Base-by-base conservation (phyloP, 176 grass and related monocot species). In the Carex cristatella region DNA sequence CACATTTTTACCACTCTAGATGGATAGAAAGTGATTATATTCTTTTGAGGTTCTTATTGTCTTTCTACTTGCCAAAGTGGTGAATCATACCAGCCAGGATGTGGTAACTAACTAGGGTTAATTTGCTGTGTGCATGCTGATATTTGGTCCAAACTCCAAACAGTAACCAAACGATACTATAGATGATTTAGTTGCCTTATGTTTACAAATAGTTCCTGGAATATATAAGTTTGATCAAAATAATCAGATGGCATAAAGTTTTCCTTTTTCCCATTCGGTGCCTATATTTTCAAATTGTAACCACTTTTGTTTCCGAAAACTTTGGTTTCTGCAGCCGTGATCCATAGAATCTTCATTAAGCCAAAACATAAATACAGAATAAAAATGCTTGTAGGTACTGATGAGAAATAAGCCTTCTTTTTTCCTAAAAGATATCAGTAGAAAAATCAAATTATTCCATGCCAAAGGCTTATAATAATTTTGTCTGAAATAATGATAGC, bases 31-130 rank as follows among this genome's bases (percentile, higher is more conserved):
- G 32, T 69, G 5, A 83, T 87, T 66, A 84, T 11, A 57, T 61
- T 61, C 18, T 67, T 81, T 48, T 80, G 15, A 63, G 72, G 53
- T 40, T 19, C 68, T 74, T 51, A 2, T 10, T 87, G 19, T 2
- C n/a, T 55, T 71, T 77, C 87, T 86, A 61, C 38, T 65, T 80
- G 28, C 62, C 62, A 10, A 70, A 73, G 37, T 71, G 69, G 3
- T 71, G 69, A 46, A 71, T 46, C 38, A n/a, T 75, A 13, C 46
- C 46, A 49, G 72, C 46, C 46, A 49, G 72, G 23, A 31, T 54
- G 49, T 55, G 38, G 48, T 8, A 56, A 56, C 72, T 55, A 77
- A 76, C 3, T 15, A 77, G 23, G n/a, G 23, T 28, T 77, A 77
- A 77, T 30, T 77, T 77, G 2, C 10, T 32, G 72, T 75, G 44